Evolutionary conservation across 1,284 basidiomycete genomes (phyloP), one percentile per base, ranked within the genome.

Genomic region (Pseudozyma tsukubaensis): DNA sequence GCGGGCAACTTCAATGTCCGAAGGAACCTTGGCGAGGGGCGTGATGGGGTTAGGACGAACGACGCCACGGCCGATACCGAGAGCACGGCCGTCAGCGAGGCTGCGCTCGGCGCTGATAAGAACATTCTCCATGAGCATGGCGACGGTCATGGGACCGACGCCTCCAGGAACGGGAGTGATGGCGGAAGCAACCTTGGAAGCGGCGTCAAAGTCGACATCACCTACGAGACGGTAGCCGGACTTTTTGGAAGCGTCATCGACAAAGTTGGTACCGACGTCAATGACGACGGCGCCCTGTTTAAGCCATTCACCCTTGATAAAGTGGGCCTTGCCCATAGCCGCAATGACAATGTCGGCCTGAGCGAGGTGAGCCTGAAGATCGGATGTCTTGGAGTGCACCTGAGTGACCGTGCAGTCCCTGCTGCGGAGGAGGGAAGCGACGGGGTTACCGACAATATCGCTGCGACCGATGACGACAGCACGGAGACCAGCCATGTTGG

Each of bases 61-160:
- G 71, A 86, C 85, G 81, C 89, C 89, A 29, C 82, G 78, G 14
- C 78, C 78, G 81, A 90, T 91, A 52, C 87, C 86, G 67, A 97
- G 97, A 9, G 73, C 76, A 35, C 78, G 76, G 3, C 73, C 73
- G 78, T 97, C 92, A 11, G 93, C 88, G 44, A 91, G 88, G 79
- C 94, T 87, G 90, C 91, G 73, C 90, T 88, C 59, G 92, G 96
- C 73, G 57, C 93, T 92, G 72, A 88, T 87, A 74, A 94, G 87
- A 0, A 96, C 96, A 87, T 99, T 99, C 83, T 91, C 89, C 96
- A 99, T 98, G 76, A 99, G 91, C 88, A 98, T 90, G 44, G 97
- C 97, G 67, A 99, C 97, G 10, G 97, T 99, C 96, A 98, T 97
- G 34, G 97, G 97, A 21, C 97, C 97, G 58, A 99, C 97, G 73